These are phyloP conservation scores for Ambrosiella xylebori DNA, from an alignment of 2,329 filamentous ascomycete species.

Conservation along the genomic window DNA sequence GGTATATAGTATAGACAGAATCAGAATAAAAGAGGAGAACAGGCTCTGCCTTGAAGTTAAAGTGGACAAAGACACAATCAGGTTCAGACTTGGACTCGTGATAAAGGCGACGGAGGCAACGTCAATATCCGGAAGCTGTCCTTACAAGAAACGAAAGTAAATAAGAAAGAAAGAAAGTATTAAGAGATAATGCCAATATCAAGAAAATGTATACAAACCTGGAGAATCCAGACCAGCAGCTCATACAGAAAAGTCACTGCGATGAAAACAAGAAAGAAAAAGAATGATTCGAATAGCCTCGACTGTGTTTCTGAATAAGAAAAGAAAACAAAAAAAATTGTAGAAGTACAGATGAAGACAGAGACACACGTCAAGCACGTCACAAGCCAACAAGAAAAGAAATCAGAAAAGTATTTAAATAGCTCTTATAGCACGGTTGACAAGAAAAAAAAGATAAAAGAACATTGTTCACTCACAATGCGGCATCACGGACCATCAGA, in stretches of 20 bases:
- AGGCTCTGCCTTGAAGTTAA: neutral
- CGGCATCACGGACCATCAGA: too few species aligned
- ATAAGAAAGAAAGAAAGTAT: too few species aligned
- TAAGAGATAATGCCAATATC: too few species aligned
- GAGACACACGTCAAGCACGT: neutral
- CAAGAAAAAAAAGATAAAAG: neutral
- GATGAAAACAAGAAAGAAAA: too few species aligned
- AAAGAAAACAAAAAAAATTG: neutral
- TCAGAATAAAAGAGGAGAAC: neutral
- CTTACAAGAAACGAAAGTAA: too few species aligned
- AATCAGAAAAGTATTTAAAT: neutral
- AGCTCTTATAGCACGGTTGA: neutral
- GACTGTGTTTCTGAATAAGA: neutral
- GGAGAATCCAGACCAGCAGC: too few species aligned
- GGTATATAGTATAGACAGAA: neutral
- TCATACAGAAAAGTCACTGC: too few species aligned
- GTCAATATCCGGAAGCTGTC: neutral
- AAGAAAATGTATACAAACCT: too few species aligned
- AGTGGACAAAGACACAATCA: neutral
- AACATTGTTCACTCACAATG: too few species aligned
- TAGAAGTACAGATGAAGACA: neutral
- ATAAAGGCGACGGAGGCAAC: neutral
- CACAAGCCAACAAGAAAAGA: neutral
- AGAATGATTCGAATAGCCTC: neutral
- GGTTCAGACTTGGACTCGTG: neutral